phyloP scores from a whole-genome alignment of 2,329 filamentous ascomycete genomes.

The Cytospora leucostoma region DNA sequence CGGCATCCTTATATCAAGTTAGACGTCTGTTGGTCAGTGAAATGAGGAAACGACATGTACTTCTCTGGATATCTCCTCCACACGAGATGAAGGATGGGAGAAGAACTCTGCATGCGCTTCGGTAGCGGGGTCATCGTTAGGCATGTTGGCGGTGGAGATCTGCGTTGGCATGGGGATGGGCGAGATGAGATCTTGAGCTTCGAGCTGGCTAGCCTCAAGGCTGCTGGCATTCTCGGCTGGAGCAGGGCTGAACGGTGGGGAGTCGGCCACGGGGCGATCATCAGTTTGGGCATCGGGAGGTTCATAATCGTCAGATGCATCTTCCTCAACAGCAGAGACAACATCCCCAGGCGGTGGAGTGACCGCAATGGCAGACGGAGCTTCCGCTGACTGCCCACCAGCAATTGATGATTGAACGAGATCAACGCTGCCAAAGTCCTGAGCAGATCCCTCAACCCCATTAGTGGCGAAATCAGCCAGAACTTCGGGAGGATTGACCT shows the following conservation, averaged over 20 bases:
- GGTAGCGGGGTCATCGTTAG: constrained; percentile 29
- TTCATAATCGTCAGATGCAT: constrained; percentile 55
- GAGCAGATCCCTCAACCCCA: background rate
- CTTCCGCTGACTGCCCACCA: constrained; percentile 3
- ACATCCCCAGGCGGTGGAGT: background rate
- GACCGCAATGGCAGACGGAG: constrained; percentile 1
- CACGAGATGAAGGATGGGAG: constrained; percentile 13
- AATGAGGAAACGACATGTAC: constrained; percentile 42
- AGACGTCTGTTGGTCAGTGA: constrained; percentile 26
- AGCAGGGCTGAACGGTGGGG: constrained; percentile 29
- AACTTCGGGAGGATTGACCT: background rate
- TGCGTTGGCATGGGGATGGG: constrained; percentile 33
- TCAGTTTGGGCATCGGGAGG: constrained; percentile 47
- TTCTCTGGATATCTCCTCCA: constrained; percentile 41
- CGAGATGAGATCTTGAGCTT: constrained; percentile 27
- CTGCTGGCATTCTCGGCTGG: constrained; percentile 32
- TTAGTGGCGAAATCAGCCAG: background rate
- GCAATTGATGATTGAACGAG: background rate
- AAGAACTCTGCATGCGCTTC: constrained; percentile 32
- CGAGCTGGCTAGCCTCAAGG: constrained; percentile 35
- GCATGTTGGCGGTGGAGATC: constrained; percentile 37
- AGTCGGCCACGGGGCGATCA: constrained; percentile 29
- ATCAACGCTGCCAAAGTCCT: background rate
- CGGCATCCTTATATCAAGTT: constrained; percentile 30
- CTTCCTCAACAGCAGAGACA: constrained; percentile 27